Evolutionary conservation across 169 alveolate species (phyloP), one percentile per base, ranked within the genome.

Genomic region (Eimeria tenella): DNA sequence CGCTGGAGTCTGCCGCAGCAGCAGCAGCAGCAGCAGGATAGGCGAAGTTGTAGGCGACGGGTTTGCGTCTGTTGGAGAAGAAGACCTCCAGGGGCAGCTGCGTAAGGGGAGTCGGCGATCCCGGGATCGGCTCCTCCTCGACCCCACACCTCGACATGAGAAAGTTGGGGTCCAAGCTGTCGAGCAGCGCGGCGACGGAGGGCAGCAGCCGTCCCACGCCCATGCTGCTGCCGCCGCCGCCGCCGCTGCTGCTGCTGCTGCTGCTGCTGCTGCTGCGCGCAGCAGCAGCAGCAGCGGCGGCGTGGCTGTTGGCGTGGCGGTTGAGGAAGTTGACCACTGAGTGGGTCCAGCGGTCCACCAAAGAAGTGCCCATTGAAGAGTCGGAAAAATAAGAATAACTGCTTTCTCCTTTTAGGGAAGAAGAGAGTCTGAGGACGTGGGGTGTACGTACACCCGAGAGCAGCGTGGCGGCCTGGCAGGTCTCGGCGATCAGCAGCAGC

Each of bases 401-500:
- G 60, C 73, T 87, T 50, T 87, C 93, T 7, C 17, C 63, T 58
- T 13, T 11, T 13, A 5, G 21, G 19, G 86, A 70, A 58, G 62
- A 53, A 13, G 83, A 77, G 25, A 70, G n/a, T 8, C 83, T 74
- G 31, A 87, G 93, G n/a, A 87, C 81, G 74, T 58, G 60, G 15
- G 93, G 86, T 23, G 93, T 31, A 17, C 31, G 19, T 25, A 87
- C 13, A 21, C 49, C 65, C n/a, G 31, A 70, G 6, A 62, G 86
- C 55, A 87, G 93, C 10, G 93, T 70, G 74, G 79, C 31, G 65
- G 79, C 93, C 56, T 87, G 93, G 93, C 93, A 87, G 23, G 93
- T 87, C 60, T 87, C 93, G 23, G 93, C 81, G n/a, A 87, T 68
- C 58, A 65, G 23, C 21, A 87, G 86, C 68, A 87, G 7, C 49